Evolutionary conservation across 2,329 filamentous ascomycete species (phyloP).

Genomic region (Penicillium concentricum): DNA sequence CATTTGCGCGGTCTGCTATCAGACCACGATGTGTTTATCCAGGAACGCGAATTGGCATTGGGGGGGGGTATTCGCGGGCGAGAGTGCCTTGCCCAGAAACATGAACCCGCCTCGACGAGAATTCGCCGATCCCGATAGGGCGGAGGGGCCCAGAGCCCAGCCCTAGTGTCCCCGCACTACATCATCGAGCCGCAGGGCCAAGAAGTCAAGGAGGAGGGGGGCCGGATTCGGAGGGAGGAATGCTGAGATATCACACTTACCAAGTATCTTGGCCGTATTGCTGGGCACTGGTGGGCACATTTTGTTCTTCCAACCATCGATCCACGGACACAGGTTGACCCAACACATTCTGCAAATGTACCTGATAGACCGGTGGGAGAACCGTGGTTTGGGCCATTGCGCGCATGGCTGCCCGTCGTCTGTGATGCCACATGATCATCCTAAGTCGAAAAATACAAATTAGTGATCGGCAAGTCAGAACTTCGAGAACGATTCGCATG

Average conservation of each 20-base stretch:
- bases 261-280: constrained; percentile 29
- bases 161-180: constrained; percentile 8
- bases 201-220: constrained; percentile 2
- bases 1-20: background rate
- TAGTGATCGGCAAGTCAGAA: constrained; percentile 3
- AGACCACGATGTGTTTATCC: background rate
- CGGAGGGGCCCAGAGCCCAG: constrained; percentile 3
- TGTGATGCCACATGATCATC: constrained; percentile 25
- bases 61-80: background rate
- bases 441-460: constrained; percentile 10
- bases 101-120: background rate
- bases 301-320: constrained; percentile 30
- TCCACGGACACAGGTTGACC: constrained; percentile 21
- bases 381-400: constrained; percentile 1
- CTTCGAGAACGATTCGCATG: constrained; percentile 16
- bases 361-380: constrained; percentile 11
- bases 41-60: constrained; percentile 1
- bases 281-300: constrained; percentile 14
- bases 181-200: constrained; percentile 16
- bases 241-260: constrained; percentile 19
- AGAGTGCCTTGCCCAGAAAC: constrained; percentile 5
- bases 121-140: constrained; percentile 2
- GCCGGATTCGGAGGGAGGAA: constrained; percentile 2
- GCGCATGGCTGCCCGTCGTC: constrained; percentile 15
- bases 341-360: constrained; percentile 13